Percentiles rank a stretch among this genome's conserved stretches.
Evolutionary conservation across 1,284 basidiomycete genomes (phyloP).

Genomic region (Moesziomyces sp.): DNA sequence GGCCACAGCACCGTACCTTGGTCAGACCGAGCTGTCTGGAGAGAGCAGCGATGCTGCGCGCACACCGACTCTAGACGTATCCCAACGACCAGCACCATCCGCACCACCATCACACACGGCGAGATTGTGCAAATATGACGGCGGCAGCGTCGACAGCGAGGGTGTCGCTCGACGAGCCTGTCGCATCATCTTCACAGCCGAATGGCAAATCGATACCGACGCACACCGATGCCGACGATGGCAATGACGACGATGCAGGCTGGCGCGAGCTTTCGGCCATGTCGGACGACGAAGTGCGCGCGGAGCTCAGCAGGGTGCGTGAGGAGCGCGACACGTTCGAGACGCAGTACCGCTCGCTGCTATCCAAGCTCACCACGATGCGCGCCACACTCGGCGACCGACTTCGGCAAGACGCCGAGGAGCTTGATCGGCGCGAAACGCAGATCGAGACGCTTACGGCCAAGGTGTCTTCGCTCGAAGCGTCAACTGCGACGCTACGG

Average conservation of each 20-base stretch:
- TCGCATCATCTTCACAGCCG: not conserved
- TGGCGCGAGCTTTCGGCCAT: constrained; percentile 19
- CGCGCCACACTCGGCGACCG: constrained; percentile 92
- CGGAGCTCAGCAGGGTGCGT: constrained; percentile 43
- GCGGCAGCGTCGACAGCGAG: constrained; percentile 2
- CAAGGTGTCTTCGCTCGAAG: constrained; percentile 16
- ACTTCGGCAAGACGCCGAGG: constrained; percentile 86
- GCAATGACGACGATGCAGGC: not conserved
- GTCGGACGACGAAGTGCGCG: constrained; percentile 7
- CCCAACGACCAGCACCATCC: too few species aligned
- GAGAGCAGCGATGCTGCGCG: too few species aligned
- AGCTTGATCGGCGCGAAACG: constrained; percentile 61
- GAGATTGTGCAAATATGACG: not conserved
- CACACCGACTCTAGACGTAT: too few species aligned
- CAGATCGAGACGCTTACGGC: constrained; percentile 60
- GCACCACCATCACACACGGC: too few species aligned
- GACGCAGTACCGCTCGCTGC: constrained; percentile 83
- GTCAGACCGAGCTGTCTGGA: too few species aligned
- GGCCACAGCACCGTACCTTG: too few species aligned
- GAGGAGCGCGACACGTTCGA: constrained; percentile 87
- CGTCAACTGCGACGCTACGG: constrained; percentile 9
- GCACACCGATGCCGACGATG: not conserved
- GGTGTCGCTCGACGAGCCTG: constrained; percentile 9
- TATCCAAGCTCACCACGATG: constrained; percentile 92
- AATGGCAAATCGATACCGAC: constrained; percentile 10